These are phyloP conservation scores for Pythium utonaiense DNA, from an alignment of 352 stramenopile species.

Conservation along the genomic window DNA sequence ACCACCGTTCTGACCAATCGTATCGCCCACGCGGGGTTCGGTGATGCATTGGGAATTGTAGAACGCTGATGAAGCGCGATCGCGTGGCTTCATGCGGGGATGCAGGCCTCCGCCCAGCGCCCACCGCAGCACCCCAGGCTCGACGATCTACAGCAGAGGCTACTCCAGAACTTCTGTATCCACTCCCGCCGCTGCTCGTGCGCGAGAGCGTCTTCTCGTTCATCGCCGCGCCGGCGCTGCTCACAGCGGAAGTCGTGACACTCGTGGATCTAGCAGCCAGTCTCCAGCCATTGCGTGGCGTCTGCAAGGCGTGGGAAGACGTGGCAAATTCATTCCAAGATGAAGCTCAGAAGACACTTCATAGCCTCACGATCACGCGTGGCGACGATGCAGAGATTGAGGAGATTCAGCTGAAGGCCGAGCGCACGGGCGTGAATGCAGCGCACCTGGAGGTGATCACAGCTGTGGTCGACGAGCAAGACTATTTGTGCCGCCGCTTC, in stretches of 20 bases:
- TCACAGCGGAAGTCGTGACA: neutral
- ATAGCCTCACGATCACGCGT: neutral
- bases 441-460: neutral
- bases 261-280: neutral
- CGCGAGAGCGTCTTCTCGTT: conserved; percentile 12
- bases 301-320: conserved; percentile 5
- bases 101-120: neutral
- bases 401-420: neutral
- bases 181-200: conserved; percentile 3
- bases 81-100: neutral
- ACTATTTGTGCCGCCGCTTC: neutral
- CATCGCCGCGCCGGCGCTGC: conserved; percentile 6
- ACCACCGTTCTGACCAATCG: conserved; percentile 5
- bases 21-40: neutral
- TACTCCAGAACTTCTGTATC: neutral
- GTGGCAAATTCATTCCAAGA: neutral
- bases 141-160: neutral
- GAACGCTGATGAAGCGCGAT: conserved; percentile 4
- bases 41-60: neutral
- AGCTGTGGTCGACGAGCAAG: neutral
- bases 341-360: neutral
- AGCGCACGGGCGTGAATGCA: neutral
- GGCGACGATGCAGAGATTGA: neutral
- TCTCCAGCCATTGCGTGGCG: conserved; percentile 7
- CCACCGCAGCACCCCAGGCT: neutral